These are phyloP conservation scores for Hyphopichia pseudoburtonii DNA, from an alignment of 1,139 yeast species.

Conservation along the genomic window DNA sequence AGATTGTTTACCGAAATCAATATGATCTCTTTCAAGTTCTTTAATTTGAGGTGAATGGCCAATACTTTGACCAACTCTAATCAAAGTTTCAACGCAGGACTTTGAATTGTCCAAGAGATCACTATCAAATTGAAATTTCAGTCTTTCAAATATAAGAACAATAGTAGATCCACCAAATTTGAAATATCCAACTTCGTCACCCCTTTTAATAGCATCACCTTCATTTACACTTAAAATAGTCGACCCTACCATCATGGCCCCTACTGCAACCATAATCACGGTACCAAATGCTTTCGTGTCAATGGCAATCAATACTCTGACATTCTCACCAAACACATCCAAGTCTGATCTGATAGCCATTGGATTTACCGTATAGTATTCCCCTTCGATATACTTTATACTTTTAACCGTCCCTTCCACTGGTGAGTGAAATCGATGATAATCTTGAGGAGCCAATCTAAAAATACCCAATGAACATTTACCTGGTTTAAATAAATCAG, in stretches of 20 bases:
- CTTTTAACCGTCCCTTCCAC: slow-evolving; percentile 71
- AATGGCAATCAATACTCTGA: slow-evolving; percentile 74
- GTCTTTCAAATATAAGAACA: slow-evolving; percentile 49
- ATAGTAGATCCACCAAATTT: slow-evolving; percentile 95
- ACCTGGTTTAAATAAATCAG: slow-evolving; percentile 35
- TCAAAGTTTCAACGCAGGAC: slow-evolving; percentile 74
- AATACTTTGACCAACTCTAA: slow-evolving; percentile 87
- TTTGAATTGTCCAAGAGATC: slow-evolving; percentile 71
- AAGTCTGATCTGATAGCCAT: slow-evolving; percentile 89
- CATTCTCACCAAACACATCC: slow-evolving; percentile 93
- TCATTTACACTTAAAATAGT: slow-evolving; percentile 68
- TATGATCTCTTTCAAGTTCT: slow-evolving; percentile 51
- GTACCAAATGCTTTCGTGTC: slow-evolving; percentile 73
- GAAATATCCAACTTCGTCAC: slow-evolving; percentile 90
- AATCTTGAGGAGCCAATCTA: slow-evolving; percentile 94
- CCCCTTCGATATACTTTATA: slow-evolving; percentile 75
- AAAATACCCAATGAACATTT: slow-evolving; percentile 73
- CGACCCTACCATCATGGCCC: slow-evolving; percentile 99
- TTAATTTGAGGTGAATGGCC: slow-evolving; percentile 64
- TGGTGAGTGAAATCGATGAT: slow-evolving; percentile 90
- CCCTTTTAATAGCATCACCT: slow-evolving; percentile 59
- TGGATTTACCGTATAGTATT: slow-evolving; percentile 94
- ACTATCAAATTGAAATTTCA: slow-evolving; percentile 56
- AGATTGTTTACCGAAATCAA: slow-evolving; percentile 48
- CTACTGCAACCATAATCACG: slow-evolving; percentile 78